Conservation (phyloP, 306 rosid species). For the Lathyrus sativus region DNA sequence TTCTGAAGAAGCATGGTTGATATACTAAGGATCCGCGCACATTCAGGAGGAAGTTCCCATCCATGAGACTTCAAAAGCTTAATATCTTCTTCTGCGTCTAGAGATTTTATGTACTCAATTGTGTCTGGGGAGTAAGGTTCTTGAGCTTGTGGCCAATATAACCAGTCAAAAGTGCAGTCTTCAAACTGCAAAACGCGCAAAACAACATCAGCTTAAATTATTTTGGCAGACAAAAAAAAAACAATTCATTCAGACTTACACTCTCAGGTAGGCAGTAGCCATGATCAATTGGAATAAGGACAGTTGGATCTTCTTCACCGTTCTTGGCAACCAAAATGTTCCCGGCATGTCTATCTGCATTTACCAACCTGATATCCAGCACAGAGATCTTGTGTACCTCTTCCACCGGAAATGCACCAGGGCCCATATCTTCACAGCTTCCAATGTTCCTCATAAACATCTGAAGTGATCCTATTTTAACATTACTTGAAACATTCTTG, state of each 20-base stretch:
- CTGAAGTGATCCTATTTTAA: conserved; percentile 64
- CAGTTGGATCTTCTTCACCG: conserved; percentile 41
- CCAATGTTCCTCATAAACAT: conserved; percentile 57
- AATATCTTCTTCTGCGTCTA: conserved; percentile 61
- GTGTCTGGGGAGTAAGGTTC: conserved; percentile 59
- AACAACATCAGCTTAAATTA: conserved; percentile 30
- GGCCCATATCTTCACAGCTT: conserved; percentile 71
- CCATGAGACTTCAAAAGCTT: conserved; percentile 65
- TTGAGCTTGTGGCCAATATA: conserved; percentile 74
- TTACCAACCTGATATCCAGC: conserved; percentile 65
- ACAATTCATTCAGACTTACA: conserved; percentile 44
- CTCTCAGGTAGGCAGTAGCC: conserved; percentile 65
- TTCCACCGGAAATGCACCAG: conserved; percentile 56
- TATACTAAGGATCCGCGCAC: conserved; percentile 50
- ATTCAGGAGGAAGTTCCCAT: conserved; percentile 58
- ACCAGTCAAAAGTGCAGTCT: conserved; percentile 82
- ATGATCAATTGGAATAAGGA: conserved; percentile 67
- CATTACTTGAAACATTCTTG: conserved; percentile 39
- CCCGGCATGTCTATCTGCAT: conserved; percentile 74
- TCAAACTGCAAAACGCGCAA: conserved; percentile 52
- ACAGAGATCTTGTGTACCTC: conserved; percentile 73
- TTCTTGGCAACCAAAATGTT: conserved; percentile 57
- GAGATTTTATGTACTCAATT: conserved; percentile 57
- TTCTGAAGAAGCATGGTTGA: conserved; percentile 74
- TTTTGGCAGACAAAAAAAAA: conserved; percentile 4